Base-by-base conservation (phyloP, 495 filamentous ascomycete species). In the Pseudotulostoma volvatum region DNA sequence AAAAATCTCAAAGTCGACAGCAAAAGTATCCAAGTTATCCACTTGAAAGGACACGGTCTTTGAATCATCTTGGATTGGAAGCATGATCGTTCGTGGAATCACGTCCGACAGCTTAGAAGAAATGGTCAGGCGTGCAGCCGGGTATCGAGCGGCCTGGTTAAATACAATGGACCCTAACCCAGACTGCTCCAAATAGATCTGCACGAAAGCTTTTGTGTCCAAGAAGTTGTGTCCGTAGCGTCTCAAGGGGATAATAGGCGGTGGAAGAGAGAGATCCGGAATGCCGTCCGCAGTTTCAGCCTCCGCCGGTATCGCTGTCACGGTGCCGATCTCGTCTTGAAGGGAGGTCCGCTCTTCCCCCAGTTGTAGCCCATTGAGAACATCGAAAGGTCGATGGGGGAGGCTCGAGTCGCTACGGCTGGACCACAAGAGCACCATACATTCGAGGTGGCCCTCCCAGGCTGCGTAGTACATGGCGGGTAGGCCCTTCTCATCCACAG, bases 201-300 rank as follows among this genome's bases (percentile, higher is more conserved):
- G 81, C 3, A 97, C 71, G 40, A 94, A 88, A 0, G 87, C 88
- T 57, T 95, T 97, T 13, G 83, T 90, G 53, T 97, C 90, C 36
- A 97, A 64, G 66, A 96, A 97, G 55, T 96, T 97, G 61, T 97
- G 90, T 14, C 90, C 90, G 55, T 96, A 96, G 31, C 90, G 77
- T 38, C 87, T 71, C 20, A 95, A 63, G 9, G 90, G 90, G 46
- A 97, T 94, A 40, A 97, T 95, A 0, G 90, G 90, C 25, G 92
- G 90, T 33, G 90, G 90, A 3, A 97, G 70, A 44, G 82, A 82
- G n/a, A 97, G 71, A 43, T 81, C 75, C 1, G 90, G 90, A 37
- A 97, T 97, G 0, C 77, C 79, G 54, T 96, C 90, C 3, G 67
- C 70, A 44, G 86, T 85, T 16, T 81, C 66, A 34, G 73, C 69